These are phyloP conservation scores for Venturia asperata DNA, from an alignment of 2,329 filamentous ascomycete species.

Conservation along the genomic window DNA sequence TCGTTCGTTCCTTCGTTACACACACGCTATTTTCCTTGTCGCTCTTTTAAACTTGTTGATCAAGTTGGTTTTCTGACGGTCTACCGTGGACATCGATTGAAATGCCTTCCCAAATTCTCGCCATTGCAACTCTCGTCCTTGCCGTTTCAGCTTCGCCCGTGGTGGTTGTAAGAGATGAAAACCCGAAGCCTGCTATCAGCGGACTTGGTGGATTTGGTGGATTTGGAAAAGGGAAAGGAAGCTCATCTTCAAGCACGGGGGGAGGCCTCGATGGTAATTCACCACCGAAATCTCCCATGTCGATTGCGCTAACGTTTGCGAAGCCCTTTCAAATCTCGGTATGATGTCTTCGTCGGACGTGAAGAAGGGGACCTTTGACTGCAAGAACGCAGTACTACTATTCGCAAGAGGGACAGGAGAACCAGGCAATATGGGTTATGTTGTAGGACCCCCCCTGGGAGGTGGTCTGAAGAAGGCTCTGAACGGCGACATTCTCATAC, in stretches of 20 bases:
- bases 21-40: not conserved
- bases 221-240: not conserved
- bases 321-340: not conserved
- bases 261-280: not conserved
- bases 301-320: not conserved
- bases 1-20: not conserved
- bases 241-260: not conserved
- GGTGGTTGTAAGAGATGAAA: not conserved
- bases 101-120: not conserved
- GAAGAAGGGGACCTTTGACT: constrained; percentile 5
- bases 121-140: not conserved
- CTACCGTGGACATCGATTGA: not conserved
- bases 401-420: constrained; percentile 17
- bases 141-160: not conserved
- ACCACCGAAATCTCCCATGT: not conserved
- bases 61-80: not conserved
- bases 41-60: not conserved
- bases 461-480: constrained; percentile 7
- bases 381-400: constrained; percentile 13
- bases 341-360: constrained; percentile 7
- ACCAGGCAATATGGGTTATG: constrained; percentile 18
- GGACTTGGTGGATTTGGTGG: not conserved
- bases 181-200: not conserved
- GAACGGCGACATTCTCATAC: constrained; percentile 14
- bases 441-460: constrained; percentile 17